Conservation (phyloP, 257 asterid species). For the Hygrophila difformis region DNA sequence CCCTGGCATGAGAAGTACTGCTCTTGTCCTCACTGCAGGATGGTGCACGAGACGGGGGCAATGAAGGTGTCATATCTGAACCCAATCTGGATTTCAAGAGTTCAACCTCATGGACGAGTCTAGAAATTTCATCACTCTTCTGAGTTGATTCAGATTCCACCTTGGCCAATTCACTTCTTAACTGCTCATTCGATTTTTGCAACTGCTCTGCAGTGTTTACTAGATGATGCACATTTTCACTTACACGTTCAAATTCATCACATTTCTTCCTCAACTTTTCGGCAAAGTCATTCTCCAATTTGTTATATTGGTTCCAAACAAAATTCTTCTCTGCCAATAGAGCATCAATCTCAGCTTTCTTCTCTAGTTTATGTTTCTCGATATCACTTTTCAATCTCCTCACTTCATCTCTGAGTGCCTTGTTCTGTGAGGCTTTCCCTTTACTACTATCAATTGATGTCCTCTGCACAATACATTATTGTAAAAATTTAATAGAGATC, state of each 20-base stretch:
- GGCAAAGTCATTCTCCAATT: conserved; percentile 43
- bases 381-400: conserved; percentile 44
- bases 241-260: conserved; percentile 44
- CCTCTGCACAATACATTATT: conserved; percentile 37
- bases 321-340: conserved; percentile 64
- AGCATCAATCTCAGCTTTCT: conserved; percentile 41
- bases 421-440: conserved; percentile 20
- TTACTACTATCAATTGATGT: conserved; percentile 20
- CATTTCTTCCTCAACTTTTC: conserved; percentile 34
- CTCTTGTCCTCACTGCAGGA: conserved; percentile 20
- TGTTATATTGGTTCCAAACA: conserved; percentile 60
- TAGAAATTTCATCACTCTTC: conserved; percentile 42
- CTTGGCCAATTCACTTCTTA: conserved; percentile 31
- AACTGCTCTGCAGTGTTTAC: conserved; percentile 38
- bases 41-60: conserved; percentile 28
- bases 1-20: conserved; percentile 12
- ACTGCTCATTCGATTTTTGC: conserved; percentile 28
- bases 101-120: conserved; percentile 39
- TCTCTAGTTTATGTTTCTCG: conserved; percentile 37
- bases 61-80: conserved; percentile 27
- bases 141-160: conserved; percentile 38
- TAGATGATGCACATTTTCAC: conserved; percentile 39
- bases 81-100: conserved; percentile 30
- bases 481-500: neutral
- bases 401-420: conserved; percentile 42